These are phyloP conservation scores for Plasmodium gaboni DNA, from an alignment of 169 alveolate species.

Conservation along the genomic window DNA sequence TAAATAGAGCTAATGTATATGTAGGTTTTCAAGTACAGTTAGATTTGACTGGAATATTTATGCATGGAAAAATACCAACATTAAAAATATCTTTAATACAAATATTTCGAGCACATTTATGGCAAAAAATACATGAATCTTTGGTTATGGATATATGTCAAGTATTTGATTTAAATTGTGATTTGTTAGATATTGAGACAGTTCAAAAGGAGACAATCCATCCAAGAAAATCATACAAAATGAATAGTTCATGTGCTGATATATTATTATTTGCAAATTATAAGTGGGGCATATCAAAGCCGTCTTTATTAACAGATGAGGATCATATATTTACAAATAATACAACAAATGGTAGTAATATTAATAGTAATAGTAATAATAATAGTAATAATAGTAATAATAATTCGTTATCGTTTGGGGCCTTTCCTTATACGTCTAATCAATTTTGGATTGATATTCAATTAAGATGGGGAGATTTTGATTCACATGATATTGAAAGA, in stretches of 20 bases:
- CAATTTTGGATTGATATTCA: slow-evolving; percentile 99
- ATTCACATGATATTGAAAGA: slow-evolving; percentile 99
- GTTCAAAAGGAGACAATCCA: slow-evolving; percentile 99
- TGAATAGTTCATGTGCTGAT: slow-evolving; percentile 99
- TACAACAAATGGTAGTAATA: slow-evolving; percentile 62
- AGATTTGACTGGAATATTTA: slow-evolving; percentile 99
- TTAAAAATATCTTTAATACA: slow-evolving; percentile 99
- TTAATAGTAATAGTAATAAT: too few species aligned
- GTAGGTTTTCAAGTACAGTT: slow-evolving; percentile 99
- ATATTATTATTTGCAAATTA: slow-evolving; percentile 97
- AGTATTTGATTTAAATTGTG: slow-evolving; percentile 99
- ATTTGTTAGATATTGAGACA: slow-evolving; percentile 98
- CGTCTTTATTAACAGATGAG: slow-evolving; percentile 96
- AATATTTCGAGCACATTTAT: slow-evolving; percentile 99
- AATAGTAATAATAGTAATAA: not conserved
- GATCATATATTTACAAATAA: slow-evolving; percentile 93
- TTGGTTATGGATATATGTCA: slow-evolving; percentile 99
- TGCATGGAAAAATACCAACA: slow-evolving; percentile 99
- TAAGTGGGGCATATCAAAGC: slow-evolving; percentile 98
- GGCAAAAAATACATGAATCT: slow-evolving; percentile 99
- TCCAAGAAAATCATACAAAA: slow-evolving; percentile 99
- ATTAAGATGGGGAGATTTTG: slow-evolving; percentile 99
- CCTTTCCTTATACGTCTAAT: slow-evolving; percentile 78
- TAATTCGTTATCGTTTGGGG: slow-evolving; percentile 23
- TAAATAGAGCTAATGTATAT: slow-evolving; percentile 99